Evolutionary conservation across 306 rosid species (phyloP).

Genomic region (Lotus japonicus): DNA sequence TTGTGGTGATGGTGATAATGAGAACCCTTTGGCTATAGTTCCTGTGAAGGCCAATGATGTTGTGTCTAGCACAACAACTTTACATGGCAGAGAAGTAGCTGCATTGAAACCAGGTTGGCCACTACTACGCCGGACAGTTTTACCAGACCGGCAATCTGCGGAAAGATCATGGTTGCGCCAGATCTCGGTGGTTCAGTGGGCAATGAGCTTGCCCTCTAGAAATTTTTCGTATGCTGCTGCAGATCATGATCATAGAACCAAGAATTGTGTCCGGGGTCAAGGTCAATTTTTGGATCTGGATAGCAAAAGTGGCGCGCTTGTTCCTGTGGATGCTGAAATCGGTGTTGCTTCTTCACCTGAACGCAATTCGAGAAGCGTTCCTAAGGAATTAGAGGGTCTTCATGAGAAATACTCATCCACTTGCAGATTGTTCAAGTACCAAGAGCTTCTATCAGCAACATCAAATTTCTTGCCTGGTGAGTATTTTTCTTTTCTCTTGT

Average conservation of each 20-base stretch:
- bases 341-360: conserved; percentile 38
- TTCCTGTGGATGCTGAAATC: conserved; percentile 50
- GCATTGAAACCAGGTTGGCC: conserved; percentile 91
- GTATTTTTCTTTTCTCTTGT: conserved; percentile 8
- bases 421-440: conserved; percentile 71
- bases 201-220: conserved; percentile 77
- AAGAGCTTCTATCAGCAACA: conserved; percentile 71
- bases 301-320: conserved; percentile 68
- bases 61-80: conserved; percentile 12
- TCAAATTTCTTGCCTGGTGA: conserved; percentile 74
- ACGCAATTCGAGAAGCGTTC: conserved; percentile 16
- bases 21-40: conserved; percentile 66
- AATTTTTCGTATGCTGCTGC: conserved; percentile 19
- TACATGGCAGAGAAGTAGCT: conserved; percentile 31
- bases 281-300: conserved; percentile 35
- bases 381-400: conserved; percentile 71
- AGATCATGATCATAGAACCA: conserved; percentile 20
- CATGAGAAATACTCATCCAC: conserved; percentile 75
- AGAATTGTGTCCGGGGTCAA: conserved; percentile 13
- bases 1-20: conserved; percentile 18
- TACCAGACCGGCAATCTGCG: conserved; percentile 21
- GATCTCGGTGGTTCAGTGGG: conserved; percentile 95
- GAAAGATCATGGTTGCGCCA: conserved; percentile 28
- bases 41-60: conserved; percentile 43
- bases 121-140: conserved; percentile 43